phyloP scores from a whole-genome alignment of 2,329 filamentous ascomycete species.

The Aspergillus sergii region DNA sequence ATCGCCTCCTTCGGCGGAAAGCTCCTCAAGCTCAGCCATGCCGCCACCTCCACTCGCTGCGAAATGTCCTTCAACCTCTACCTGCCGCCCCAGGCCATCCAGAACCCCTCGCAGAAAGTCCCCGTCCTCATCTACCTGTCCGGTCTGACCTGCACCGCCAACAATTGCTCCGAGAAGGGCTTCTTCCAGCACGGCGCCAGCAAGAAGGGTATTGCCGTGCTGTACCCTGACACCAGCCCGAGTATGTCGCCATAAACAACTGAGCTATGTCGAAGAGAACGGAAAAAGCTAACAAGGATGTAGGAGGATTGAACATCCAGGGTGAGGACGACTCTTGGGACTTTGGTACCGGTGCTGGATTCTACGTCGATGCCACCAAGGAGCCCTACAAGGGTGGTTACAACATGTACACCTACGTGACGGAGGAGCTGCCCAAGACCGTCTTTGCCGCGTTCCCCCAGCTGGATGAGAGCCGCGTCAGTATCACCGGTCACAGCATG shows the following conservation, averaged over 20 bases:
- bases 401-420: slow-evolving; percentile 93
- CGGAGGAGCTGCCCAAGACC: slow-evolving; percentile 77
- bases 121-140: slow-evolving; percentile 93
- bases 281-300: neutral
- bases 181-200: slow-evolving; percentile 88
- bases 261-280: neutral
- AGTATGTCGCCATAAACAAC: slow-evolving; percentile 52
- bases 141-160: slow-evolving; percentile 90
- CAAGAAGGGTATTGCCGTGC: slow-evolving; percentile 80
- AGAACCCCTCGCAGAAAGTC: slow-evolving; percentile 59
- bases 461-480: slow-evolving; percentile 71
- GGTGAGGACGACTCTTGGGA: slow-evolving; percentile 89
- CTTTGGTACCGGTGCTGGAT: slow-evolving; percentile 88
- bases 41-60: slow-evolving; percentile 75
- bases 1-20: slow-evolving; percentile 93
- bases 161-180: slow-evolving; percentile 75
- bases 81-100: slow-evolving; percentile 72
- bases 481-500: slow-evolving; percentile 95
- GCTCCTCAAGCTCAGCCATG: slow-evolving; percentile 90
- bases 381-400: slow-evolving; percentile 77
- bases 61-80: slow-evolving; percentile 94
- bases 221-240: slow-evolving; percentile 94
- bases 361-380: slow-evolving; percentile 86
- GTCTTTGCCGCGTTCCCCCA: slow-evolving; percentile 73
- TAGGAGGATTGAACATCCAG: slow-evolving; percentile 73